Evolutionary conservation across 164 flowering plant genomes (phyloP).

Genomic region (Malania oleifera): DNA sequence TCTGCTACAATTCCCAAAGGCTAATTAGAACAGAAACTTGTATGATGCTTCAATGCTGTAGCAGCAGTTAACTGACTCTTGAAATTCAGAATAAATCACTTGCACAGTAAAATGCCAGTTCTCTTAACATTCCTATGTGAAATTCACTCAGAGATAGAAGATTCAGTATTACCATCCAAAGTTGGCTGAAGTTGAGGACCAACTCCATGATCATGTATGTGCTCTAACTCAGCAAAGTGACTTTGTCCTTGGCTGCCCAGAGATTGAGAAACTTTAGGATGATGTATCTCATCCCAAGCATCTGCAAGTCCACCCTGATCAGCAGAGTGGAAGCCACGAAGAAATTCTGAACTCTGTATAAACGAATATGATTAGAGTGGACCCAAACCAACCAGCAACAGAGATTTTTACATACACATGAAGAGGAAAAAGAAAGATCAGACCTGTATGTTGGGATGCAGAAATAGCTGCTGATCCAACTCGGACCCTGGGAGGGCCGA

Average conservation of each 20-base stretch:
- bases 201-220: constrained; percentile 22
- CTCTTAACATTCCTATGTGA: background rate
- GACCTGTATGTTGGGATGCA: constrained; percentile 50
- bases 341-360: constrained; percentile 59
- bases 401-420: background rate
- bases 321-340: constrained; percentile 45
- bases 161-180: constrained; percentile 52
- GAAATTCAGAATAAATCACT: background rate
- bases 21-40: too few species aligned
- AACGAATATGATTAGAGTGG: background rate
- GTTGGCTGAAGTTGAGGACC: constrained; percentile 43
- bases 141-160: background rate
- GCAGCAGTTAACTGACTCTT: background rate
- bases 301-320: constrained; percentile 44
- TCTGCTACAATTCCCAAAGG: too few species aligned
- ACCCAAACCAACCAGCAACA: background rate
- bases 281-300: constrained; percentile 79
- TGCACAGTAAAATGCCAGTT: background rate
- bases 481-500: constrained; percentile 64
- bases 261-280: constrained; percentile 27
- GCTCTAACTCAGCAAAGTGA: constrained; percentile 31
- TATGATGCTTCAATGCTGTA: too few species aligned
- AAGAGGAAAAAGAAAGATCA: background rate
- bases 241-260: constrained; percentile 24
- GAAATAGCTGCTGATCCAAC: constrained; percentile 38